Percentiles rank a stretch among this genome's conserved stretches.
Evolutionary conservation across 768 basidiomycete genomes (phyloP).

Genomic region (Cytidiella melzeri): DNA sequence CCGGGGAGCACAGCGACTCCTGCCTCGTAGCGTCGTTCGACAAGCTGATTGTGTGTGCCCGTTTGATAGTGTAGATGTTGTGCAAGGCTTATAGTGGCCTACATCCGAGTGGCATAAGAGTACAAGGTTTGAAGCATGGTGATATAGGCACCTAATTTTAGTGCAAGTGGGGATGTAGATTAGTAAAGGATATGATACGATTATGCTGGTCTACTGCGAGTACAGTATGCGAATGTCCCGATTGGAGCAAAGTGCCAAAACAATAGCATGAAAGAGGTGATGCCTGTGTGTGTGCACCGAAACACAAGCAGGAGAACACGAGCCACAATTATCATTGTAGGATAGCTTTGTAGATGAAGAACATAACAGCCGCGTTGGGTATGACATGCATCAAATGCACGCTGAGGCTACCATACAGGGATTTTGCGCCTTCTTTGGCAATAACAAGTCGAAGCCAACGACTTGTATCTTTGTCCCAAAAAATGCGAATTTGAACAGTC

Average conservation of each 20-base stretch:
- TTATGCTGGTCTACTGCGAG: not conserved
- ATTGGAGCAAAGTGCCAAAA: not conserved
- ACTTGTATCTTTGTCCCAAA: no score
- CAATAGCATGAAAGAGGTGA: not conserved
- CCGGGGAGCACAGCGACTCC: no score
- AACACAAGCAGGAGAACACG: not conserved
- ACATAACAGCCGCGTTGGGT: conserved; percentile 97
- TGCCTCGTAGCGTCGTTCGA: no score
- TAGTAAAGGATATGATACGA: not conserved
- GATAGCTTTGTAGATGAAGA: conserved; percentile 85
- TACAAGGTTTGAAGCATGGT: no score
- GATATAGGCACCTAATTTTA: no score
- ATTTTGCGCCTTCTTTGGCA: conserved; percentile 81
- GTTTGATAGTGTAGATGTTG: no score
- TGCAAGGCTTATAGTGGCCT: no score
- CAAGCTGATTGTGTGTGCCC: no score
- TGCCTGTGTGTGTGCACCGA: not conserved
- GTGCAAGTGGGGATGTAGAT: no score
- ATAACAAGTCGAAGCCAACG: conserved; percentile 74
- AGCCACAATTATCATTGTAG: conserved; percentile 43
- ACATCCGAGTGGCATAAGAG: no score
- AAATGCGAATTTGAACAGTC: no score
- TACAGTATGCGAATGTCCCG: not conserved
- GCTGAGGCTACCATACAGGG: conserved; percentile 86
- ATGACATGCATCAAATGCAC: conserved; percentile 96